These are phyloP conservation scores for Bipolaris cookei DNA, from an alignment of 2,329 filamentous ascomycete genomes.

Conservation along the genomic window DNA sequence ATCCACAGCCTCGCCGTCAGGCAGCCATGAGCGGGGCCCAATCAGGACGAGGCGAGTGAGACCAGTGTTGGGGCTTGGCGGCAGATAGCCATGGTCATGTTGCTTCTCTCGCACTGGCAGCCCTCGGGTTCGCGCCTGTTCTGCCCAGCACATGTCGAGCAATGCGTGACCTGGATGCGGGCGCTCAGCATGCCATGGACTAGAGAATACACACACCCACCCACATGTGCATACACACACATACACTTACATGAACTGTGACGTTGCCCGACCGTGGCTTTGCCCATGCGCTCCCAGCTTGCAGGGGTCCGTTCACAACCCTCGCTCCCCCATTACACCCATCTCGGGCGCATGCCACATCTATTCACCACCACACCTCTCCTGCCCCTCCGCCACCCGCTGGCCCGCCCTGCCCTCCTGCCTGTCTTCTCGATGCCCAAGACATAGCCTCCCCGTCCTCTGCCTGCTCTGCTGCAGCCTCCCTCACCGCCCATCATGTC, in stretches of 20 bases:
- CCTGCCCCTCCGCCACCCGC: constrained; percentile 16
- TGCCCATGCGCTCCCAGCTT: constrained; percentile 18
- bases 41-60: constrained; percentile 9
- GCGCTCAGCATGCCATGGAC: too few relatives aligned
- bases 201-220: too few relatives aligned
- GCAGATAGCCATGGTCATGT: not conserved
- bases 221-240: too few relatives aligned
- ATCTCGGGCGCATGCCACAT: constrained; percentile 19
- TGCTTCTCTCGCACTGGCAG: constrained; percentile 1
- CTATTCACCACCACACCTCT: constrained; percentile 20
- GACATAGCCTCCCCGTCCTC: constrained; percentile 35
- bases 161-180: not conserved
- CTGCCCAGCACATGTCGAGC: not conserved
- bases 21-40: constrained; percentile 6
- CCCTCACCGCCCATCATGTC: constrained; percentile 47
- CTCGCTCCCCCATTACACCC: constrained; percentile 12
- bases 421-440: constrained; percentile 38
- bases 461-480: constrained; percentile 46
- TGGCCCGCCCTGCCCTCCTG: constrained; percentile 8
- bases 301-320: constrained; percentile 17
- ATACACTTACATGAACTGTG: constrained; percentile 13
- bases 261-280: constrained; percentile 37
- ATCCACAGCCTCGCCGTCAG: not conserved
- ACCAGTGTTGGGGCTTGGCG: constrained; percentile 10
- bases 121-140: not conserved